These are phyloP conservation scores for Trichophyton equinum DNA, from an alignment of 2,329 filamentous ascomycete genomes.

Conservation along the genomic window DNA sequence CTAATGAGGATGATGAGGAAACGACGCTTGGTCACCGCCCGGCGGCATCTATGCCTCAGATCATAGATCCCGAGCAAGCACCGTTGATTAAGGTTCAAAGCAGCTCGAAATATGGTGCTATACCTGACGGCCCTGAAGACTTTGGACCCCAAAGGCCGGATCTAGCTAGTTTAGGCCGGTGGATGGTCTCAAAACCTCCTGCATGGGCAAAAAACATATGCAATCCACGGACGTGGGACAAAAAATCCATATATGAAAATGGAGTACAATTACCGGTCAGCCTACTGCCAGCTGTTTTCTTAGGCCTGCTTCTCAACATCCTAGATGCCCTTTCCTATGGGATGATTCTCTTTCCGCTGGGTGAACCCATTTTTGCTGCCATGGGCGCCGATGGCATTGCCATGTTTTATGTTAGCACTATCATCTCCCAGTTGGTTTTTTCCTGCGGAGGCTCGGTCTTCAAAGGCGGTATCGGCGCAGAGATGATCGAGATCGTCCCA, in stretches of 20 bases:
- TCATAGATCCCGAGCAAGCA: conserved; percentile 26
- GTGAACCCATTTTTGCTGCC: conserved; percentile 69
- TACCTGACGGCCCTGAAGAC: conserved; percentile 4
- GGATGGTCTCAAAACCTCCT: neutral
- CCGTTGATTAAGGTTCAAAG: conserved; percentile 22
- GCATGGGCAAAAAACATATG: conserved; percentile 26
- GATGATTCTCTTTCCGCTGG: conserved; percentile 90
- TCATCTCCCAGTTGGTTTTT: conserved; percentile 82
- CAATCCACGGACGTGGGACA: conserved; percentile 62
- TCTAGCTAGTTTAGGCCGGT: neutral
- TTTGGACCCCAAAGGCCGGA: neutral
- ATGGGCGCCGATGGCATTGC: conserved; percentile 90
- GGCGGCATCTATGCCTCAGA: conserved; percentile 14
- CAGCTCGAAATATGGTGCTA: conserved; percentile 23
- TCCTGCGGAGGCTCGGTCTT: conserved; percentile 77
- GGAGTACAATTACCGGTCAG: conserved; percentile 54
- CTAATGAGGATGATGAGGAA: conserved; percentile 8
- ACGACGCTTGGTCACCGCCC: conserved; percentile 3
- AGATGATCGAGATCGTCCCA: conserved; percentile 96
- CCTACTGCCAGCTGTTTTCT: conserved; percentile 71
- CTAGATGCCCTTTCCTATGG: conserved; percentile 91
- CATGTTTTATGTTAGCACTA: conserved; percentile 97
- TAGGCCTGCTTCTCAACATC: conserved; percentile 82
- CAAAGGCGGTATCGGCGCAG: conserved; percentile 80
- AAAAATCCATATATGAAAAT: conserved; percentile 49